Evolutionary conservation across 2,329 filamentous ascomycete species (phyloP).

Genomic region (Fusarium zealandicum): DNA sequence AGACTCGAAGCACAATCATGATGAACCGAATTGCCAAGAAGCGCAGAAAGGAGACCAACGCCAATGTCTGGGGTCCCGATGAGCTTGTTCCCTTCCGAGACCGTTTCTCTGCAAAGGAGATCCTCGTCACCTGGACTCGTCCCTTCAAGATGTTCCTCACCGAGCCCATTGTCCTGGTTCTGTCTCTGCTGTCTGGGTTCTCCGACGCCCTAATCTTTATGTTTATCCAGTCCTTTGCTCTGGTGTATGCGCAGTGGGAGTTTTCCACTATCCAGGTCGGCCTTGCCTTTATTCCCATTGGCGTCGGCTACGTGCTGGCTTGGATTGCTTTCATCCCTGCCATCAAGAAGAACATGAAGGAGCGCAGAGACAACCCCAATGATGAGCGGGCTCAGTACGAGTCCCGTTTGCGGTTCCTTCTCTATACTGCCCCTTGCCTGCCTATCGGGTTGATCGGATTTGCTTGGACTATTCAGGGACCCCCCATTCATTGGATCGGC

Average conservation of each 20-base stretch:
- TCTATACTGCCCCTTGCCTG: slow-evolving; percentile 66
- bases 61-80: slow-evolving; percentile 74
- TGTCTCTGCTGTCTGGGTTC: slow-evolving; percentile 76
- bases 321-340: slow-evolving; percentile 66
- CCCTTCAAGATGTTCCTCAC: slow-evolving; percentile 77
- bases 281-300: slow-evolving; percentile 70
- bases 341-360: slow-evolving; percentile 60
- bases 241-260: slow-evolving; percentile 73
- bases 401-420: slow-evolving; percentile 69
- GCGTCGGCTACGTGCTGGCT: slow-evolving; percentile 70
- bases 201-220: slow-evolving; percentile 80
- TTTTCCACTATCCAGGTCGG: slow-evolving; percentile 66
- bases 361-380: slow-evolving; percentile 58
- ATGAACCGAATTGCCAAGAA: slow-evolving; percentile 82
- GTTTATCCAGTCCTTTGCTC: slow-evolving; percentile 73
- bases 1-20: slow-evolving; percentile 78
- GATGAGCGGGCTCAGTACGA: slow-evolving; percentile 72
- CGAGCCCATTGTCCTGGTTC: slow-evolving; percentile 75
- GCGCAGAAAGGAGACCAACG: slow-evolving; percentile 65
- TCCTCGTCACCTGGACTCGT: slow-evolving; percentile 64
- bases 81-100: slow-evolving; percentile 69
- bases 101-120: slow-evolving; percentile 65
- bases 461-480: slow-evolving; percentile 71
- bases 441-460: slow-evolving; percentile 75
- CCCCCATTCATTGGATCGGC: slow-evolving; percentile 71